Conservation (phyloP, 2,329 filamentous ascomycete genomes). For the Trichoderma semiorbis region DNA sequence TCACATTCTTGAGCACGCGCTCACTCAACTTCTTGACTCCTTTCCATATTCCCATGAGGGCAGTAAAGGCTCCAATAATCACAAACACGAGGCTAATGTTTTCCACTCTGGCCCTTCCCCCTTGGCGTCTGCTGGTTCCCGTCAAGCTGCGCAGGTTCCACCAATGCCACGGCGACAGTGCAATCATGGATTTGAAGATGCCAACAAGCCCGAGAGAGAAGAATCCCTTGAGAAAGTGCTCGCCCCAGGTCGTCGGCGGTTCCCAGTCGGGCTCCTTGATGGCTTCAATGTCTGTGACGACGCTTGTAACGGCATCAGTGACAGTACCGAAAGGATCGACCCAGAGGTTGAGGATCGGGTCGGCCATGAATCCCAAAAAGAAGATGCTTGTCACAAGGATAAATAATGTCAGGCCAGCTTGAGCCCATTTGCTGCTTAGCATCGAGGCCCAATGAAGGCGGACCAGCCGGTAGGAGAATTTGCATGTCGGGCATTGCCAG, state of each 20-base stretch:
- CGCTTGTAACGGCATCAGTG: conserved; percentile 47
- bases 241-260: conserved; percentile 62
- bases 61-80: conserved; percentile 73
- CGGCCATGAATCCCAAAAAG: conserved; percentile 82
- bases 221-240: conserved; percentile 86
- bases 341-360: conserved; percentile 88
- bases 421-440: conserved; percentile 63
- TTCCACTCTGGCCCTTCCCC: conserved; percentile 72
- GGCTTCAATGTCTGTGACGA: conserved; percentile 41
- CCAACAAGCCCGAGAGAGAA: conserved; percentile 86
- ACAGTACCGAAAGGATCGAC: conserved; percentile 70
- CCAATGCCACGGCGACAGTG: conserved; percentile 72
- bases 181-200: conserved; percentile 74
- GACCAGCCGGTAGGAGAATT: conserved; percentile 75
- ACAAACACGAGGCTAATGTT: conserved; percentile 78
- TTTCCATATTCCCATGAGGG: conserved; percentile 82
- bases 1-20: conserved; percentile 69
- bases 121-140: conserved; percentile 50
- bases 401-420: conserved; percentile 65
- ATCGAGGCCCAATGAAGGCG: conserved; percentile 72
- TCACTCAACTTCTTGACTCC: conserved; percentile 71
- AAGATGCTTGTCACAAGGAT: conserved; percentile 75
- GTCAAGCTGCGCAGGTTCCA: conserved; percentile 64
- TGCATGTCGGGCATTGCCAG: conserved; percentile 85
- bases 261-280: conserved; percentile 40